Base-by-base conservation (phyloP, 495 filamentous ascomycete genomes). In the Tetracladium marchalianum region DNA sequence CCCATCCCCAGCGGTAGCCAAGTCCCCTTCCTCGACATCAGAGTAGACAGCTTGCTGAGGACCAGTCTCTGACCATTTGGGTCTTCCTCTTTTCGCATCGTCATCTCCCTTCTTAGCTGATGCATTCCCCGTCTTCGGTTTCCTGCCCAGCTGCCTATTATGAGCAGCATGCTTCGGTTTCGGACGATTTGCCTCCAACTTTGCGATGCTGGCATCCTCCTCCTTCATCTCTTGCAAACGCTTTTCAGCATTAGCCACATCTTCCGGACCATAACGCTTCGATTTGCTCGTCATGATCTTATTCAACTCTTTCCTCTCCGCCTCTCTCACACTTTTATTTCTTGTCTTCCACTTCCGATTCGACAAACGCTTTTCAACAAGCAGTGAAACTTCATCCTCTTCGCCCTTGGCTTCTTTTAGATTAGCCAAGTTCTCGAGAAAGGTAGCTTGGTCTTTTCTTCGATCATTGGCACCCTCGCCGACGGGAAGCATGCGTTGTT, bases 371-470 rank as follows among this genome's bases (percentile, higher is more conserved):
- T 38, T 38, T 18, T 62, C 56, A 7, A 63, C 63, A 9, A 61
- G 43, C 5, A 77, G 55, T 0, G 73, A 76, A 13, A 77, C 73
- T 7, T 69, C 62, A 53, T 81, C 77, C 17, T 35, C 60, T 61
- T 78, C 75, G n/a, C 73, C 73, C 46, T 65, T 69, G 34, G 65
- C 63, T 18, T 62, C 59, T 60, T 81, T 81, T 36, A 72, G 43
- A 10, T 64, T 58, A 43, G 68, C 67, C 5, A 74, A 53, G 19
- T 69, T 73, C 17, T 67, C 43, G 3, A 50, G 33, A 31, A 43
- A 49, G 12, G 18, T 34, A 11, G 43, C 47, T 18, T 49, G 44
- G 10, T 27, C 32, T 35, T 47, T 43, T 12, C 38, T 32, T 11
- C 40, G 17, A 10, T 32, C 13, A 17, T 18, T 31, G 19, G 44